Base-by-base conservation (phyloP, 1,284 basidiomycete genomes). In the Gymnopus androsaceus region DNA sequence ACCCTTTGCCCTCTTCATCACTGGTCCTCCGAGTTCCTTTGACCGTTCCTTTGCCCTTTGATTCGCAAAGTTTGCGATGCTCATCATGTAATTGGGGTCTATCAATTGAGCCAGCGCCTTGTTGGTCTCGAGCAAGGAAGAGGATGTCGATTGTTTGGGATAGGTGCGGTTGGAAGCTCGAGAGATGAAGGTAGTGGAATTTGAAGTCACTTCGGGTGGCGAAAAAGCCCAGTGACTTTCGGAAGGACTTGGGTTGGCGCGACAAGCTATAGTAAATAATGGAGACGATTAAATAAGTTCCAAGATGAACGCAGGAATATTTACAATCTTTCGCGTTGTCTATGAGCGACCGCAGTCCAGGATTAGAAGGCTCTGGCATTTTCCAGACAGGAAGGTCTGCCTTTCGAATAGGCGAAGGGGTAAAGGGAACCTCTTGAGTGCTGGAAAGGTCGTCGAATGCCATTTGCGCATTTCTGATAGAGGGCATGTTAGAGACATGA, bases 281-380 rank as follows among this genome's bases (percentile, higher is more conserved):
- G 23, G 21, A 45, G 41, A 45, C 25, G 21, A 27, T 45, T 23
- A 53, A 17, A 9, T 3, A 21, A 44, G 19, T 19, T 15, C 28
- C 25, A 6, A 23, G 42, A 45, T 23, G 34, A 11, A 36, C 9
- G n/a, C 2, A 37, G 15, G 11, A n/a, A 7, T 8, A 3, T 1
- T 34, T 19, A 45, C 40, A 14, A n/a, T 53, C 41, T 25, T 37
- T 23, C 7, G 51, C 51, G 15, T 37, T 53, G 15, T 44, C 41
- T 14, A 34, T 45, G 8, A 53, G 41, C 1, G 12, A 28, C 9
- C 33, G 51, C 9, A 53, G 21, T 36, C 23, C 42, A 12, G 51
- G 51, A 28, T 53, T 53, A 11, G 51, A 53, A 7, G 51, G 42
- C 33, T 30, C 41, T 4, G 51, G 51, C 51, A 53, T 53, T 34